phyloP scores from a whole-genome alignment of 1,284 basidiomycete genomes.

The Inonotus hispidus region DNA sequence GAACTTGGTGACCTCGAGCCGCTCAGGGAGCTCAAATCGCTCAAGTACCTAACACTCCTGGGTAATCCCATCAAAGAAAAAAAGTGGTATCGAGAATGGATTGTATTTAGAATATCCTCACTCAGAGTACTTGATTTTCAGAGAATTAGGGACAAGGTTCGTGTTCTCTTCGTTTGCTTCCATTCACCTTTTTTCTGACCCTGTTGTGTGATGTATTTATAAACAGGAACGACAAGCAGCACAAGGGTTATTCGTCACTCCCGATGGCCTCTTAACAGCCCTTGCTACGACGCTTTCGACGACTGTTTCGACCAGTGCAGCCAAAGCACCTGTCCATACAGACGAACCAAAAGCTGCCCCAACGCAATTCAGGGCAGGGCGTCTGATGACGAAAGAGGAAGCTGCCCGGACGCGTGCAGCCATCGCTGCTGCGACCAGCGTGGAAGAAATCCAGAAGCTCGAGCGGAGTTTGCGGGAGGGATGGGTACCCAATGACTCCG shows the following conservation, averaged over 20 bases:
- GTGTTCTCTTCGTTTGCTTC: conserved; percentile 32
- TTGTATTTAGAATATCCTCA: conserved; percentile 75
- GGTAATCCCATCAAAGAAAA: conserved; percentile 92
- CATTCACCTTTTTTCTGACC: conserved; percentile 14
- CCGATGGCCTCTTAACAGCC: conserved; percentile 70
- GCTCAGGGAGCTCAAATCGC: conserved; percentile 69
- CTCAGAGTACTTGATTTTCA: conserved; percentile 96
- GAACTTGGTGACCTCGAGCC: conserved; percentile 84
- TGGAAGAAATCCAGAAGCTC: conserved; percentile 85
- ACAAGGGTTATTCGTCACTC: conserved; percentile 71
- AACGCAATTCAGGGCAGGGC: conserved; percentile 58
- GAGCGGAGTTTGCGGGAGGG: conserved; percentile 88
- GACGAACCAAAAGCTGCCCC: conserved; percentile 68
- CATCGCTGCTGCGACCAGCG: conserved; percentile 84
- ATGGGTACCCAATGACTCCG: conserved; percentile 70
- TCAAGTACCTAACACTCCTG: conserved; percentile 79
- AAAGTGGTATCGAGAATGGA: conserved; percentile 97
- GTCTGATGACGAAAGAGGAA: conserved; percentile 90
- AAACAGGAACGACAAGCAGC: conserved; percentile 71
- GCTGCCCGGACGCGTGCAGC: conserved; percentile 86
- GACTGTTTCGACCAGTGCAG: conserved; percentile 60
- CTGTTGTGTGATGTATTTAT: conserved; percentile 18
- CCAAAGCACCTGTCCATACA: conserved; percentile 53
- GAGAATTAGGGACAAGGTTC: conserved; percentile 92
- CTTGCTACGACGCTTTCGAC: conserved; percentile 75